Evolutionary conservation across 2,329 filamentous ascomycete species (phyloP), one percentile per base, ranked within the genome.

Genomic region (Neofusicoccum cordaticola): DNA sequence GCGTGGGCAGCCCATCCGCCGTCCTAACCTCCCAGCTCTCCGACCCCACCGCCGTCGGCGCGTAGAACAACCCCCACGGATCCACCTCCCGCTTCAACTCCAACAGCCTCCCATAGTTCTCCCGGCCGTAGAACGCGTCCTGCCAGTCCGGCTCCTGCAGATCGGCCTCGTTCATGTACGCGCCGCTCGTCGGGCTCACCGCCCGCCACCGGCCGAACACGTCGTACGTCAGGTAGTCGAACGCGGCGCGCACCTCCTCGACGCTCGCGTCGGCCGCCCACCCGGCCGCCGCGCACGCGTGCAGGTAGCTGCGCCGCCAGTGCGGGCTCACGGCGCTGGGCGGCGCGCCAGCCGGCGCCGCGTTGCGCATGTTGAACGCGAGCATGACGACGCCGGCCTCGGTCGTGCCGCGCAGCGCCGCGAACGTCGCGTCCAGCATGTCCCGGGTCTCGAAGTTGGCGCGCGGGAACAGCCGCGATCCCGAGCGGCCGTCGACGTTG

Each of bases 381-480:
- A 64, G 9, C 19, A 64, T 17, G 19, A 47, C 39, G 39, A 15
- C n/a, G 41, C n/a, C 27, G 9, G n/a, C 37, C 5, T 60, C 52
- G 13, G 19, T 31, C 39, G 65, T 51, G 13, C 34, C 19, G 12
- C 62, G 44, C 27, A 64, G 60, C 1, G 66, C 65, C 1, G 75
- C 73, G 0, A 85, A 79, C 2, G 83, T 66, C 61, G 75, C 80
- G 0, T 66, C 44, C n/a, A 1, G 37, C 17, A 76, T 70, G 0
- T 75, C 62, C 1, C 69, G 69, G 45, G 78, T 77, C 15, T 69
- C 69, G 70, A 75, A 81, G 65, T 77, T 79, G 9, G 71, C 69
- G 17, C 73, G 72, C 1, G 81, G 80, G 2, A 86, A 63, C 1
- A 86, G 73, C 12, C 83, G 74, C 0, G 83, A 85, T 0, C 77